Evolutionary conservation across 352 stramenopile species (phyloP), one percentile per base, ranked within the genome.

Genomic region (Saprolegnia parasitica): DNA sequence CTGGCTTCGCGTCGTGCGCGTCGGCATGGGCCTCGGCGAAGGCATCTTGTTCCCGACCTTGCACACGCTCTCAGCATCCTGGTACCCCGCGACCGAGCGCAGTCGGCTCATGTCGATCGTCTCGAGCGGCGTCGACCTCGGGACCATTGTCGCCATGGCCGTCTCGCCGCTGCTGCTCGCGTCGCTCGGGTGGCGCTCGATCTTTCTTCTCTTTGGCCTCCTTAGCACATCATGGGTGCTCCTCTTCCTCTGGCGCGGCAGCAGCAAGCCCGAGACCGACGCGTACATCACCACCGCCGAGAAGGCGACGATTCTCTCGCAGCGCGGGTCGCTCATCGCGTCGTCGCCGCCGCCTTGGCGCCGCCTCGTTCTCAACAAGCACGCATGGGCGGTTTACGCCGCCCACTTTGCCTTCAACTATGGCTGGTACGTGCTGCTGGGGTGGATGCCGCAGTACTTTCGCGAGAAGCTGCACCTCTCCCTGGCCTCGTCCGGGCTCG

Each of bases 391-490:
- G 11, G 84, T 95, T 62, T 95, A 95, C 74, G 74, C 87, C 18
- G 81, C 87, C 18, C 87, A 95, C 65, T 89, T 94, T 61, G 91
- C 83, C 72, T 90, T 90, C 74, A 95, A 95, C 71, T 95, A 93
- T 74, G 86, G 81, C 62, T 95, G 87, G 87, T 95, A 95, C 67
- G 84, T 95, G 40, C 64, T 95, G 39, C 72, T 95, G 39, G 86
- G 87, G 24, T 95, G 87, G 87, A 93, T 95, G 65, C 87, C 87
- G 60, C 86, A 92, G 71, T 95, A 95, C 71, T 95, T 94, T 73
- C 81, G 81, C 32, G 79, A 93, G 76, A 82, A 76, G 2, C 70
- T 95, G 26, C 66, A 91, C 37, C 77, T 95, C 20, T 81, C 93
- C 24, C 71, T 95, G 46, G 77, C 81, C 61, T 82, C 83, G 84